Evolutionary conservation across 1,284 basidiomycete species (phyloP), one percentile per base, ranked within the genome.

Genomic region (Ceratobasidium sp.): DNA sequence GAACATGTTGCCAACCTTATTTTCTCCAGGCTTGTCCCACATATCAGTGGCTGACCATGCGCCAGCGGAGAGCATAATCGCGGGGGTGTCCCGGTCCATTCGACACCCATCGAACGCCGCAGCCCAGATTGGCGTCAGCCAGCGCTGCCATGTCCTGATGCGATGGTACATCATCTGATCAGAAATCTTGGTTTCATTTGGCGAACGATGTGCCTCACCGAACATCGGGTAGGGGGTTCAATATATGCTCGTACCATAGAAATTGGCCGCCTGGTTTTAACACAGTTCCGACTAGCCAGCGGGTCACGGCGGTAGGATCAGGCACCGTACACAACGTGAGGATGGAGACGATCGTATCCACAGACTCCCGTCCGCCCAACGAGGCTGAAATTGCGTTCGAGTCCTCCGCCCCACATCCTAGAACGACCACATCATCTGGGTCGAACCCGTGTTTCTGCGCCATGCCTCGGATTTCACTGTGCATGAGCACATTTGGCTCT

Each of bases 91-190:
- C 11, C 89, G 84, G 79, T 91, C 89, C 59, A 92, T 78, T 76
- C 83, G 84, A 80, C 91, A 93, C 9, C 91, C 80, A 49, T 75
- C 77, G 62, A 78, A 79, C 43, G 76, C 37, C 22, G 78, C 49
- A 5, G 80, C 80, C 92, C 92, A 93, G 1, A 92, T 13, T 0
- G 91, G 91, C 2, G 89, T 86, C 90, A 91, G 92, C 68, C 91
- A 86, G 0, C 84, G 79, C 82, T 93, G 92, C 90, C 90, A 92
- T 87, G 71, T 88, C 87, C n/a, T 80, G 76, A 0, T 82, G 80
- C 0, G 84, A 85, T 43, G 44, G 73, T 76, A 44, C 32, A 73
- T 68, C 56, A 57, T 52, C 25, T 40, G 61, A 51, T 75, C 57
- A 76, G 37, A 15, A 57, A 49, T 32, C 25, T 67, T 49, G 5